A percentile compares a stretch with the other conserved stretches of the same genome.
phyloP scores from a whole-genome alignment of 768 basidiomycete genomes.

The Macrolepiota dolichaula region DNA sequence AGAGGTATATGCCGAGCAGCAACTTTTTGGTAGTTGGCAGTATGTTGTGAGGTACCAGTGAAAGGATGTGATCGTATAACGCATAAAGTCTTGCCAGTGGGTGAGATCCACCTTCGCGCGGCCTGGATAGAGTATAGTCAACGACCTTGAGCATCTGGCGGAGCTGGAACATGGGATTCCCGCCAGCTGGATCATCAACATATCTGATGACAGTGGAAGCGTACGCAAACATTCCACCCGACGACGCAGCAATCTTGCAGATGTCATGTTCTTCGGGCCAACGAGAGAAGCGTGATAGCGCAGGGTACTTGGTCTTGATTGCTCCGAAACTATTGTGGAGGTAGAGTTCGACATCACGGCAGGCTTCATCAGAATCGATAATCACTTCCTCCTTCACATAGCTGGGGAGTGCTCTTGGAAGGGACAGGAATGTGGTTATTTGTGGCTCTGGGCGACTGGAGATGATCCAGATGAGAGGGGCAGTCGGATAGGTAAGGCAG shows the following conservation, averaged over 20 bases:
- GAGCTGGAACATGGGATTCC: not conserved
- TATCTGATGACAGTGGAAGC: slow-evolving; percentile 19
- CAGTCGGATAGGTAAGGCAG: not conserved
- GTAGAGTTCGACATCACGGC: slow-evolving; percentile 17
- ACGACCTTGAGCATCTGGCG: not conserved
- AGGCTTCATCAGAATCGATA: slow-evolving; percentile 10
- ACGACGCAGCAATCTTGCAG: slow-evolving; percentile 14
- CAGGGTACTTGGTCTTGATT: slow-evolving; percentile 1
- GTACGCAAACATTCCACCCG: slow-evolving; percentile 24
- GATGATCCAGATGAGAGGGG: slow-evolving; percentile 21
- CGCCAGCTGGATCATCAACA: slow-evolving; percentile 14
- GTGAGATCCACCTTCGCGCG: not conserved
- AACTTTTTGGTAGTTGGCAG: not conserved
- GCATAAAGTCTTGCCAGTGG: slow-evolving; percentile 3
- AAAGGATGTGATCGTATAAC: slow-evolving; percentile 1
- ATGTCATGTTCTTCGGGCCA: slow-evolving; percentile 18
- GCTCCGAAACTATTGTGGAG: slow-evolving; percentile 10
- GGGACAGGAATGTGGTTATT: slow-evolving; percentile 13
- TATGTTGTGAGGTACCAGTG: not conserved
- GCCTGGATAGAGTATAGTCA: not conserved
- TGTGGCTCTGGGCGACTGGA: slow-evolving; percentile 23
- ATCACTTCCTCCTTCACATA: slow-evolving; percentile 1
- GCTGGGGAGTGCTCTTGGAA: not conserved
- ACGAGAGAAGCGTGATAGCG: not conserved
- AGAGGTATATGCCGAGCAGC: not conserved